A percentile compares a stretch with the other conserved stretches of the same genome.
These are phyloP conservation scores for Meyerozyma carpophila DNA, from an alignment of 1,139 yeast species.

Conservation along the genomic window DNA sequence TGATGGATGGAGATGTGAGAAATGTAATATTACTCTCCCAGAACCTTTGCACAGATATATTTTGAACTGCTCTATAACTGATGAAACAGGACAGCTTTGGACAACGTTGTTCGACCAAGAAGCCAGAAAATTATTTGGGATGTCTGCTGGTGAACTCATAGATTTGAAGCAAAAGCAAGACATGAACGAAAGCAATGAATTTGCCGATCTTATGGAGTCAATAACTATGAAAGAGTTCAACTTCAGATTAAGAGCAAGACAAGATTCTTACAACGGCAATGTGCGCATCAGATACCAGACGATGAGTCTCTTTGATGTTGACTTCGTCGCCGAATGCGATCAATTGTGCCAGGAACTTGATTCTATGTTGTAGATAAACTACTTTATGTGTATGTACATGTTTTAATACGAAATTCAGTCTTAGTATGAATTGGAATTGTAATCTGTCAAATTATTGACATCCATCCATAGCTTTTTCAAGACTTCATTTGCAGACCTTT, in stretches of 20 bases:
- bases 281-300: constrained; percentile 73
- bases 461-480: constrained; percentile 64
- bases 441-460: constrained; percentile 45
- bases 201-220: constrained; percentile 44
- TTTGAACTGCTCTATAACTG: constrained; percentile 66
- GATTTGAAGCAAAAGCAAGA: constrained; percentile 40
- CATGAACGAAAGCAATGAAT: constrained; percentile 32
- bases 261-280: constrained; percentile 77
- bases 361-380: constrained; percentile 24
- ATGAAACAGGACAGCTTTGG: constrained; percentile 82
- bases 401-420: constrained; percentile 3
- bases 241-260: constrained; percentile 76
- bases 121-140: constrained; percentile 64
- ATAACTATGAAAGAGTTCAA: constrained; percentile 64
- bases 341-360: constrained; percentile 49
- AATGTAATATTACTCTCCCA: constrained; percentile 66
- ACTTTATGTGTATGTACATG: constrained; percentile 1
- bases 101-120: constrained; percentile 81
- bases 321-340: constrained; percentile 59
- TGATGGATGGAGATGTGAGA: constrained; percentile 92
- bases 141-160: constrained; percentile 62
- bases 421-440: constrained; percentile 12
- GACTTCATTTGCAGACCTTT: constrained; percentile 50
- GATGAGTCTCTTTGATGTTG: constrained; percentile 48
- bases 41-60: constrained; percentile 79